phyloP scores from a whole-genome alignment of 202 grass and related monocot species.

The Cymbopogon flexuosus region DNA sequence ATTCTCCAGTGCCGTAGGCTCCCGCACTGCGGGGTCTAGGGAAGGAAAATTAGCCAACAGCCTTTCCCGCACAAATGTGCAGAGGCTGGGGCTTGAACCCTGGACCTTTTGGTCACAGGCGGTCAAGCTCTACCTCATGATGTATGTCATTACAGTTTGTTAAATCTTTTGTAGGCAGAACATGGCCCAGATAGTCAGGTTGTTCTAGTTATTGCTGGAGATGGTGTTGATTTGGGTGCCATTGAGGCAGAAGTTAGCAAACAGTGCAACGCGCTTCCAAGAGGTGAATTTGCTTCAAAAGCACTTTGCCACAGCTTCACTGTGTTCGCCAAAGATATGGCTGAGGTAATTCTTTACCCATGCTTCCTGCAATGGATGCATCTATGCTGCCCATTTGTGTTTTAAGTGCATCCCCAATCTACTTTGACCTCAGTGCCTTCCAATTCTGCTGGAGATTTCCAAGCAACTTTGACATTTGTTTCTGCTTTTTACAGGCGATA shows the following conservation, averaged over 20 bases:
- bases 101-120: too few species aligned
- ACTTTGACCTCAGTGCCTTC: neutral
- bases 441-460: too few species aligned
- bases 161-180: constrained; percentile 70
- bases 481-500: constrained; percentile 48
- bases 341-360: constrained; percentile 49
- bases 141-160: neutral
- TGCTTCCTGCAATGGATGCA: neutral
- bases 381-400: neutral
- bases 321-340: constrained; percentile 76
- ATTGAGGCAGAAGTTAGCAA: constrained; percentile 84
- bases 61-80: too few species aligned
- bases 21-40: too few species aligned
- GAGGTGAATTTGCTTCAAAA: constrained; percentile 93
- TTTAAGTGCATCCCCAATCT: neutral
- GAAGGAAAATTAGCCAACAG: too few species aligned
- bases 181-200: constrained; percentile 99
- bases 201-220: constrained; percentile 77
- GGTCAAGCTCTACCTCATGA: neutral
- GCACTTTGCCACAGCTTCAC: constrained; percentile 92
- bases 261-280: constrained; percentile 78
- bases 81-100: too few species aligned
- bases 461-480: neutral
- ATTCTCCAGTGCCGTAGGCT: neutral
- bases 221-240: constrained; percentile 58